phyloP scores from a whole-genome alignment of 108 stramenopile genomes.

The Fragilariopsis cylindrus region DNA sequence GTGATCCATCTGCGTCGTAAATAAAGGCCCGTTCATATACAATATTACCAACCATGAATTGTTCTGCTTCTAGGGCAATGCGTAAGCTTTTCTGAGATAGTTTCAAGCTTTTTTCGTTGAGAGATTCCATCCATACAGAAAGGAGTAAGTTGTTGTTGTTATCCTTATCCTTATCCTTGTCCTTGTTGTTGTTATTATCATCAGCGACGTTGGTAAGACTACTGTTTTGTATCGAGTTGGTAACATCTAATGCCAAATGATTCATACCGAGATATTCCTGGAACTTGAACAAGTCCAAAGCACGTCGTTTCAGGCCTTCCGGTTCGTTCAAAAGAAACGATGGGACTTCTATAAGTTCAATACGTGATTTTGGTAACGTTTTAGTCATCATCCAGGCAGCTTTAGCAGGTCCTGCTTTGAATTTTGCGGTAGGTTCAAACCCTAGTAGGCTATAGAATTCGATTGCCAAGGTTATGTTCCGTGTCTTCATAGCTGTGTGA shows the following conservation, averaged over 20 bases:
- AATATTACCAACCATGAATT: slow-evolving; percentile 68
- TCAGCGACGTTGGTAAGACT: slow-evolving; percentile 10
- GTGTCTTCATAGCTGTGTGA: slow-evolving; percentile 74
- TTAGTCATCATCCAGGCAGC: slow-evolving; percentile 65
- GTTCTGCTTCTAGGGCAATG: slow-evolving; percentile 62
- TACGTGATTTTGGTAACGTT: slow-evolving; percentile 21
- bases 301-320: slow-evolving; percentile 62
- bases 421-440: slow-evolving; percentile 65
- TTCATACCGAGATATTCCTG: slow-evolving; percentile 76
- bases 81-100: slow-evolving; percentile 71
- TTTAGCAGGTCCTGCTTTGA: slow-evolving; percentile 73
- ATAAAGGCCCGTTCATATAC: slow-evolving; percentile 85
- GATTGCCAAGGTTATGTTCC: slow-evolving; percentile 81
- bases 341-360: slow-evolving; percentile 88
- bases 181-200: background rate
- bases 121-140: slow-evolving; percentile 54
- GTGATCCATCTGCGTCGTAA: slow-evolving; percentile 83
- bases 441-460: slow-evolving; percentile 82
- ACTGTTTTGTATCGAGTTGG: slow-evolving; percentile 22
- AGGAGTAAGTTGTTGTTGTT: slow-evolving; percentile 8
- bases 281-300: slow-evolving; percentile 63
- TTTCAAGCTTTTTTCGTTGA: slow-evolving; percentile 59
- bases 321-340: slow-evolving; percentile 64
- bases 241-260: slow-evolving; percentile 84
- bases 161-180: too few relatives aligned